Evolutionary conservation across 768 basidiomycete species (phyloP), one percentile per base, ranked within the genome.

Genomic region (Porpolomopsis calyptriformis): DNA sequence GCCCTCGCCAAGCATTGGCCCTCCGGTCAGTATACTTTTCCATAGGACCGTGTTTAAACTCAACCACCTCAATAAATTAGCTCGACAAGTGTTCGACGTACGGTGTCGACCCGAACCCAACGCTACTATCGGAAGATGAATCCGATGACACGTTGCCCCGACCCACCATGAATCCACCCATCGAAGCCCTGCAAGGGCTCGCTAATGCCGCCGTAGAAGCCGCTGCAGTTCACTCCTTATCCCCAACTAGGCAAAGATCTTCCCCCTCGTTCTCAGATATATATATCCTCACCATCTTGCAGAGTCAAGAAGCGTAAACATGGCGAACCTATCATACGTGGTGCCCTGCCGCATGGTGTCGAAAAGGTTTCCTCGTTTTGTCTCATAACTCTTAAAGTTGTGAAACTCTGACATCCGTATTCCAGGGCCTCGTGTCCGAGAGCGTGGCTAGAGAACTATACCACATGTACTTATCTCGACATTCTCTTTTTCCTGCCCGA

Each of bases 181-280:
- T 94, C 46, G 90, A 96, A 58, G 93, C 93, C 10, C 69, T 97
- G 27, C 90, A 96, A 60, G 89, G 90, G 2, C 70, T 96, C 43
- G 93, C 93, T 23, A 92, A 96, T 59, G 93, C 92, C 1, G 93
- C 93, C 4, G 92, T 89, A 22, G 92, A 94, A 62, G 88, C 92
- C 5, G 87, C 89, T 1, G 83, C 86, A 9, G 85, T 76, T 3
- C 78, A 86, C 6, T 85, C 85, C 33, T 58, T 74, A 9, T 70
- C 77, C 36, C 60, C 79, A 12, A 74, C 81, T 18, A 76, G 79
- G 85, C 81, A 60, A 41, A 57, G 56, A 37, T 43, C 41, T 23
- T 29, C 14, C 10, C 23, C 24, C 8, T 43, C 48, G 33, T 45
- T 42, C 33, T 47, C 41, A 19, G 33, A n/a, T 39, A 22, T 35